Base-by-base conservation (phyloP, 768 basidiomycete species). In the Suillus fuscotomentosus region DNA sequence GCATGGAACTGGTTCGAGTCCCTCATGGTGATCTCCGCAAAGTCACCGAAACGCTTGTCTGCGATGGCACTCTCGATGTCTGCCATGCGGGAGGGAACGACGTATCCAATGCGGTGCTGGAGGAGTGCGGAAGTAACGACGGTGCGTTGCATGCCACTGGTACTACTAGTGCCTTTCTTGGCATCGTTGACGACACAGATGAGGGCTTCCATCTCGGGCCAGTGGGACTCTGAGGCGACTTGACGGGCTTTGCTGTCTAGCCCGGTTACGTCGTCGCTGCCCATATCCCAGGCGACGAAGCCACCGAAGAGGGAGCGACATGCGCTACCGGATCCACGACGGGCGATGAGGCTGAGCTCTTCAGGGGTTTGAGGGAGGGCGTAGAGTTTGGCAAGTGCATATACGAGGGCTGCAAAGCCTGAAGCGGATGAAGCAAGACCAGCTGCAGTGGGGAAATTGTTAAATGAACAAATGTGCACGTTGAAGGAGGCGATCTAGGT, bases 1-100 rank as follows among this genome's bases (percentile, higher is more conserved):
- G 97, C 95, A 74, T 99, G 97, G 87, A 99, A 99, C 80, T 94
- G 91, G 80, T 99, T 99, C 60, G 95, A 97, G 76, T 99, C 97
- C 57, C 86, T 87, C 95, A 99, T 99, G 24, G 97, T 99, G 75
- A 98, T 86, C 65, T 80, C 79, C 0, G 95, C 97, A 69, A 99
- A 99, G 0, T 86, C 68, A 70, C 95, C 88, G 75, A 99, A 99
- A 78, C 99, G 92, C 68, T 82, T 85, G 1, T 74, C 80, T 55
- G 77, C 73, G 77, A 99, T 99, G 24, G 97, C 97, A 10, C 82
- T 73, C n/a, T 82, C 83, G 73, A 99, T 98, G 41, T 74, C 83
- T 7, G 77, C 76, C 96, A 99, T 98, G 65, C 96, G 87, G 36
- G 82, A 81, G 2, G 96, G 96, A 9, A 99, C 97, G 78, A 97